Evolutionary conservation across 2,329 filamentous ascomycete species (phyloP), one percentile per base, ranked within the genome.

Genomic region (Xylariaceae sp.): DNA sequence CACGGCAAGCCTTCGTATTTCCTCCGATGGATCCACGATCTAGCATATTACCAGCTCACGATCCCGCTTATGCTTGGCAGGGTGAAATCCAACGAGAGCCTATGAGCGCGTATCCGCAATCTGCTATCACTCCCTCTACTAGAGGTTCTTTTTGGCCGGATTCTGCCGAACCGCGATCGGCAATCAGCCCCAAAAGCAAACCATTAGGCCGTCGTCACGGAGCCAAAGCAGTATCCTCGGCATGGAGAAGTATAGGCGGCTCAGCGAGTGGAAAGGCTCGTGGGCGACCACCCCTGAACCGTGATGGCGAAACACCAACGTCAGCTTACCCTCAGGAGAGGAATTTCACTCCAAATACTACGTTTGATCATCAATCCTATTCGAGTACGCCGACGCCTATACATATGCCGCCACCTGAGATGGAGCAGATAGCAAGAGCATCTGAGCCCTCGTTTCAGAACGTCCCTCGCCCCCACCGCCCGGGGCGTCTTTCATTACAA

Each of bases 151-250:
- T 82, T 57, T 83, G 80, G 80, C 72, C 74, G n/a, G 79, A 82
- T n/a, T 55, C 73, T 3, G 54, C 67, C 43, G 87, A 90, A 57
- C 87, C 89, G 10, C 84, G 79, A 45, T 91, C 90, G 1, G 88
- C 89, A 3, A 76, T 89, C n/a, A 88, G 86, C 4, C 84, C 87
- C 1, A 70, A 72, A 48, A 53, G 56, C 2, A 77, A 80, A 53
- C 69, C 76, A 6, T 70, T 68, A 0, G 67, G 80, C 49, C 77
- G 86, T 50, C 82, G 89, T 4, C 88, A 95, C 66, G 91, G 91
- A 0, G 88, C 90, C 0, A 83, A 83, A 64, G 90, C 89, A 6
- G 90, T 96, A 0, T 96, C 91, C 1, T 96, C 91, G 10, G 92
- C 92, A 1, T 97, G 92, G 92, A 84, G 87, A 50, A 83, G 83